These are phyloP conservation scores for Skeletonema grethae DNA, from an alignment of 108 stramenopile species.

Conservation along the genomic window DNA sequence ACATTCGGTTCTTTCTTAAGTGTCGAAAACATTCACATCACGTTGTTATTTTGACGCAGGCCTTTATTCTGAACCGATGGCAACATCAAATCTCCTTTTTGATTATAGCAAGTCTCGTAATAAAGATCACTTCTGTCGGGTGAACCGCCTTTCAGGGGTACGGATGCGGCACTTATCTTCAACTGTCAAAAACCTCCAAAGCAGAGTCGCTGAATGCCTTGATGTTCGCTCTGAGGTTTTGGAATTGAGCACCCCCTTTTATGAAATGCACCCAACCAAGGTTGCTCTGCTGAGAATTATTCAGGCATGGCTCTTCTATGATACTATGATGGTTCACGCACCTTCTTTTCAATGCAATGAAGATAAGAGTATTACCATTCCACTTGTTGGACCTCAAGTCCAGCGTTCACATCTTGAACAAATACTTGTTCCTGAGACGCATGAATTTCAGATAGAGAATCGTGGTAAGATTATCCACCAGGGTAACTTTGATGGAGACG, in stretches of 20 bases:
- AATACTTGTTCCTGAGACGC: conserved; percentile 58
- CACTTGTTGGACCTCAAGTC: conserved; percentile 36
- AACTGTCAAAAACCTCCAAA: conserved; percentile 56
- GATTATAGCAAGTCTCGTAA: conserved; percentile 46
- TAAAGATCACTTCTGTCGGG: conserved; percentile 44
- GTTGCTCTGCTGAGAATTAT: conserved; percentile 62
- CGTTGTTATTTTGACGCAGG: conserved; percentile 75
- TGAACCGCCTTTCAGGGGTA: conserved; percentile 43
- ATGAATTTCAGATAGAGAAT: conserved; percentile 53
- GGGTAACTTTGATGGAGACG: conserved; percentile 42
- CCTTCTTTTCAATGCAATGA: conserved; percentile 8
- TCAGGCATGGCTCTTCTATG: conserved; percentile 77
- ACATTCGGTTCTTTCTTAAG: conserved; percentile 18
- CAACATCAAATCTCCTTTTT: conserved; percentile 70
- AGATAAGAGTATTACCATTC: conserved; percentile 30
- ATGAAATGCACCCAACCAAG: conserved; percentile 61
- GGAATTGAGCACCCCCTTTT: conserved; percentile 54
- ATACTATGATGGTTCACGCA: conserved; percentile 65
- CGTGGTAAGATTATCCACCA: conserved; percentile 39
- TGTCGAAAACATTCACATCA: conserved; percentile 56
- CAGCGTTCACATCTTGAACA: conserved; percentile 49
- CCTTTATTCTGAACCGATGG: conserved; percentile 79
- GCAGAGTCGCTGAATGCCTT: conserved; percentile 65
- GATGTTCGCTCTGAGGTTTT: conserved; percentile 38
- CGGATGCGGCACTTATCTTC: conserved; percentile 56